A percentile compares a stretch with the other conserved stretches of the same genome.
Evolutionary conservation across 768 basidiomycete genomes (phyloP).

Genomic region (Kwoniella sp.): DNA sequence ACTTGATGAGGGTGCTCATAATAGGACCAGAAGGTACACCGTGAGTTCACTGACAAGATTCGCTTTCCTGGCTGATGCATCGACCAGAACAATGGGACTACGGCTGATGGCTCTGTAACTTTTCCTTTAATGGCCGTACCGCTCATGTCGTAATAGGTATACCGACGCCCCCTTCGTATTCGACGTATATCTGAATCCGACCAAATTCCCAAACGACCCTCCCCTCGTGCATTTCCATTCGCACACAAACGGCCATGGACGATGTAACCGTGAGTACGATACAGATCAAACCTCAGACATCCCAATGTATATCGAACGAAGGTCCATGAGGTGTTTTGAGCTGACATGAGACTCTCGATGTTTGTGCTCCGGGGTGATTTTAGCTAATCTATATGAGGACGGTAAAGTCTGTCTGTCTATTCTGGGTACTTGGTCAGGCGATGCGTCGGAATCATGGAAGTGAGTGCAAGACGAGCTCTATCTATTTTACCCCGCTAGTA

Average conservation of each 20-base stretch:
- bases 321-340: too few species aligned
- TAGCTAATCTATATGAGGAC: slow-evolving; percentile 81
- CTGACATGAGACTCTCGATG: background rate
- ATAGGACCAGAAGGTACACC: slow-evolving; percentile 92
- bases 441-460: slow-evolving; percentile 83
- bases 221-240: slow-evolving; percentile 87
- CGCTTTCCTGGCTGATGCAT: background rate
- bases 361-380: background rate
- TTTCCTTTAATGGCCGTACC: background rate
- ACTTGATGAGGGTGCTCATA: slow-evolving; percentile 83
- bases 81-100: background rate
- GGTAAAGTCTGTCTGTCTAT: slow-evolving; percentile 93
- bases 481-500: too few species aligned
- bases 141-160: slow-evolving; percentile 58
- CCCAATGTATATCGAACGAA: background rate
- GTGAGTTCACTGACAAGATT: slow-evolving; percentile 20
- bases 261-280: slow-evolving; percentile 61
- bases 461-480: slow-evolving; percentile 24
- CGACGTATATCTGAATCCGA: slow-evolving; percentile 83
- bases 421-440: slow-evolving; percentile 88
- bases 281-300: slow-evolving; percentile 2
- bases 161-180: slow-evolving; percentile 93
- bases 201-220: slow-evolving; percentile 61
- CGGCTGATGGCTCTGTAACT: background rate
- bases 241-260: slow-evolving; percentile 91